Evolutionary conservation across 2,329 filamentous ascomycete species (phyloP).

Genomic region (Neocatenulostroma microsporum): DNA sequence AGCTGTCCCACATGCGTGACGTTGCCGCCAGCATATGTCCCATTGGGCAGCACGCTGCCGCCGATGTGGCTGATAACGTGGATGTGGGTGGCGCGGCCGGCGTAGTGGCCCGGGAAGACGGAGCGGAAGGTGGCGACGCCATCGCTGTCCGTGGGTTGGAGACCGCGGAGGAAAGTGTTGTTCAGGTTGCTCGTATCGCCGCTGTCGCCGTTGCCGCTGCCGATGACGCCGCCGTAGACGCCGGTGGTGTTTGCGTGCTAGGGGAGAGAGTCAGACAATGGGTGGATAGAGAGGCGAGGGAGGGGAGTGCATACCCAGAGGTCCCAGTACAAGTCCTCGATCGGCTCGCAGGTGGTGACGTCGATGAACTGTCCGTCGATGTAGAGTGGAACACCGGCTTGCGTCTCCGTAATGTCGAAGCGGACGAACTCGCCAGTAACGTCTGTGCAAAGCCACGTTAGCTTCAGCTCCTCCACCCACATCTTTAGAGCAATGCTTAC

Average conservation of each 20-base stretch:
- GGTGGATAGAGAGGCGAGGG: too few relatives aligned
- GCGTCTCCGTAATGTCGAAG: constrained; percentile 35
- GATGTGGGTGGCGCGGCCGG: constrained; percentile 36
- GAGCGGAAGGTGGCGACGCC: constrained; percentile 38
- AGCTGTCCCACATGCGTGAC: constrained; percentile 57
- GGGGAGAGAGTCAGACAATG: too few relatives aligned
- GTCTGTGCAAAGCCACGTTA: too few relatives aligned
- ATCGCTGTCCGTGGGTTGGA: constrained; percentile 35
- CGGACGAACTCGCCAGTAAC: constrained; percentile 35
- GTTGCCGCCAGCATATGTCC: constrained; percentile 38
- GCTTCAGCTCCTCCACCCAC: constrained; percentile 1
- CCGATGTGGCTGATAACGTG: constrained; percentile 34
- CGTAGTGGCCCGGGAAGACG: constrained; percentile 41
- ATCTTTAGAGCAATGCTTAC: too few relatives aligned
- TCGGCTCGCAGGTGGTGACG: constrained; percentile 35
- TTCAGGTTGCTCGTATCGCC: constrained; percentile 26
- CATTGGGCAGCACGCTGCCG: constrained; percentile 34
- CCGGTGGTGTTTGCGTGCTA: constrained; percentile 36
- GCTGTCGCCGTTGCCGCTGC: constrained; percentile 30
- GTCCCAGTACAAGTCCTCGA: constrained; percentile 28
- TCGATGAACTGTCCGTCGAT: constrained; percentile 41
- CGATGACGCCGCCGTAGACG: constrained; percentile 35
- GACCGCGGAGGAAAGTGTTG: constrained; percentile 35
- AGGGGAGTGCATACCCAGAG: neutral
- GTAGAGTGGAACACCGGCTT: constrained; percentile 35